Evolutionary conservation across 805 yeast species (phyloP), one percentile per base, ranked within the genome.

Genomic region (Hanseniaspora lindneri): DNA sequence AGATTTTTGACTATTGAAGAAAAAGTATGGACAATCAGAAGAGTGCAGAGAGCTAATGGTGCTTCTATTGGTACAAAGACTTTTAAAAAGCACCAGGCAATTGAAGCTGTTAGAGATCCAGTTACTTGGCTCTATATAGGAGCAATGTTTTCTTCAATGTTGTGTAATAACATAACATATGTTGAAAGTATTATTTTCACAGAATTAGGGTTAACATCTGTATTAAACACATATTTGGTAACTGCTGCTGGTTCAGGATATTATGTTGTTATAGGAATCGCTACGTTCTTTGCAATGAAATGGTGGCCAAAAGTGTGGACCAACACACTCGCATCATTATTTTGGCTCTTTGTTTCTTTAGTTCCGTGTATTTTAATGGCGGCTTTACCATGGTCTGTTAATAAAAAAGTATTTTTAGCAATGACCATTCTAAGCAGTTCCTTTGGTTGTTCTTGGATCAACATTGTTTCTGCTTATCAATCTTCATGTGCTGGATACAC

Each of bases 161-260:
- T 74, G 48, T 70, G 71, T 3, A 74, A 73, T 51, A 70, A 71
- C 53, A 58, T 73, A 41, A 59, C 69, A 3, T 72, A 68, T 56
- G 77, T 73, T 53, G 70, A 70, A 44, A 65, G 67, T 27, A 55
- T 72, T 27, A 59, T 73, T 21, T 73, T 62, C 53, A 66, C 60
- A 23, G 58, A 67, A 27, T 55, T 74, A 47, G 65, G 66, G 4
- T 66, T 66, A 27, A 56, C 63, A 24, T 56, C 62, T 34, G 65
- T 63, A 50, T 62, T 71, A 42, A 66, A 62, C 50, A 62, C 77
- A 1, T 72, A 75, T 2, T 59, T 75, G 46, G 75, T 74, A 3
- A 59, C 71, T 9, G 76, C 71, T 32, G 77, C 76, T 3, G 66
- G 71, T 25, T 66, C 72, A 43, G 71, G 71, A 0, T 67, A 62